These are phyloP conservation scores for Hemileia vastatrix DNA, from an alignment of 1,284 basidiomycete genomes.

Conservation along the genomic window DNA sequence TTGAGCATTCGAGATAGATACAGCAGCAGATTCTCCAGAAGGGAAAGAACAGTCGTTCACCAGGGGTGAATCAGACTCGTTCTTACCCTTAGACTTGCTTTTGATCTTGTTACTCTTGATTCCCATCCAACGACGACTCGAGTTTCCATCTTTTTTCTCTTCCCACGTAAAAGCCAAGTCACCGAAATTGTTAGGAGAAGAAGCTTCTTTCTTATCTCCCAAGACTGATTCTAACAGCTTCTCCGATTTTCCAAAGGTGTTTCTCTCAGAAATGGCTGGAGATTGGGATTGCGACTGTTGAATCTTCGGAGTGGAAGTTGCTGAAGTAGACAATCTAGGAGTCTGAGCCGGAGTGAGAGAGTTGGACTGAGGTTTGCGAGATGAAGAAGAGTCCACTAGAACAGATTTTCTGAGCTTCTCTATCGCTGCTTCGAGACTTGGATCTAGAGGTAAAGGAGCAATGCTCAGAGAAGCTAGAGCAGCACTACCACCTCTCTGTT, in stretches of 20 bases:
- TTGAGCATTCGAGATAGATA: background rate
- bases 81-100: background rate
- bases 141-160: background rate
- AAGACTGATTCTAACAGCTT: background rate
- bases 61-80: background rate
- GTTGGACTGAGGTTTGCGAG: background rate
- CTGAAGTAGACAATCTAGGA: too few species aligned
- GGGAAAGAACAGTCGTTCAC: background rate
- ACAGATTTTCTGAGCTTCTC: background rate
- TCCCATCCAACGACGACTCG: background rate
- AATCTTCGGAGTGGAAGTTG: too few species aligned
- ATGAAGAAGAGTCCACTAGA: background rate
- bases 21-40: background rate
- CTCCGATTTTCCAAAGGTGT: background rate
- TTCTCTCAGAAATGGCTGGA: background rate
- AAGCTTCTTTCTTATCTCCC: background rate
- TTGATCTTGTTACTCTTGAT: background rate
- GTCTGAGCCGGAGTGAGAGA: too few species aligned
- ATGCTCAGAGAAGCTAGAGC: background rate
- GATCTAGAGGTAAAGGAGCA: background rate
- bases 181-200: background rate
- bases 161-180: background rate
- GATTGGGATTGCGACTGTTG: background rate
- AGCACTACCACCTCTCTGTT: background rate
- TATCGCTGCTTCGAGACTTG: background rate